A percentile compares a stretch with the other conserved stretches of the same genome.
These are phyloP conservation scores for Suillus occidentalis DNA, from an alignment of 768 basidiomycete species.

Conservation along the genomic window DNA sequence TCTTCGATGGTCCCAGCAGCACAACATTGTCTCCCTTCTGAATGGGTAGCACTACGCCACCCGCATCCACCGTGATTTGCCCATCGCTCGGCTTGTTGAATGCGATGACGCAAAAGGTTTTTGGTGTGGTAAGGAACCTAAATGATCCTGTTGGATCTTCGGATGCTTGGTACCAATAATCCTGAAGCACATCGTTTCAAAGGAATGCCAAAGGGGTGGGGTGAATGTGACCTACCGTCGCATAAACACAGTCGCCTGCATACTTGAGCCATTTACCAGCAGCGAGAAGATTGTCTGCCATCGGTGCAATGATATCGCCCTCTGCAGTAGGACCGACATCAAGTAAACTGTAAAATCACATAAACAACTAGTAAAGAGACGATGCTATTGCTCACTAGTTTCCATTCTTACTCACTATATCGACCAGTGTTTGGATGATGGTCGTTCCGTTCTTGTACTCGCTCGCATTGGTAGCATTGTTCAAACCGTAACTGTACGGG, in stretches of 20 bases:
- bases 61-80: constrained; percentile 32
- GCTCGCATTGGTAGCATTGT: constrained; percentile 39
- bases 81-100: constrained; percentile 38
- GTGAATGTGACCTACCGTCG: constrained; percentile 39
- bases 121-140: constrained; percentile 51
- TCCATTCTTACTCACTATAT: constrained; percentile 63
- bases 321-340: constrained; percentile 57
- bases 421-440: constrained; percentile 52
- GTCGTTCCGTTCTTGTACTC: constrained; percentile 50
- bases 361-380: neutral
- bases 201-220: neutral
- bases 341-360: constrained; percentile 37
- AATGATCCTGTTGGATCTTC: constrained; percentile 36
- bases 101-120: constrained; percentile 51
- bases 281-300: constrained; percentile 47
- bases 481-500: constrained; percentile 50
- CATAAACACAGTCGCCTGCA: constrained; percentile 52
- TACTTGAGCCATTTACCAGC: constrained; percentile 53
- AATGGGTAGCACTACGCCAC: constrained; percentile 42
- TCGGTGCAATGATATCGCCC: constrained; percentile 50
- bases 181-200: constrained; percentile 25
- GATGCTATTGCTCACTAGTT: constrained; percentile 45
- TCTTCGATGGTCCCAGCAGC: constrained; percentile 36
- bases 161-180: constrained; percentile 49
- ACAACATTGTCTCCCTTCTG: constrained; percentile 41